These are phyloP conservation scores for Gardenia jasminoides DNA, from an alignment of 257 asterid species.

Conservation along the genomic window DNA sequence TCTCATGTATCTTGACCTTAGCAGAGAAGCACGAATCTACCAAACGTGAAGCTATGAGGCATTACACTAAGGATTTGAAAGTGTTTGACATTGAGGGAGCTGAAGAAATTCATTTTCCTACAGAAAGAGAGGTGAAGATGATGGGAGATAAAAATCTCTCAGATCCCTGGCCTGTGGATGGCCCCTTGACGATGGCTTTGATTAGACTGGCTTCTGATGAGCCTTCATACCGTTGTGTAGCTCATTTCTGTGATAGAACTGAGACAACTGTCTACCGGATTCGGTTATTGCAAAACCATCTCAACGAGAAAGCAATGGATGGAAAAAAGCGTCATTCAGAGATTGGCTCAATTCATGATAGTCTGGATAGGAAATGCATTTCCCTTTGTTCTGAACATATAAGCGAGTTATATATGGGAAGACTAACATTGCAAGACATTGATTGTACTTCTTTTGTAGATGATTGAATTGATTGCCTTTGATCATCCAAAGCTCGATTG, in stretches of 20 bases:
- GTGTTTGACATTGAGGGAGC: slow-evolving; percentile 35
- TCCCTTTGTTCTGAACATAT: slow-evolving; percentile 64
- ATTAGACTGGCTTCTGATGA: slow-evolving; percentile 70
- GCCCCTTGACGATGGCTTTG: slow-evolving; percentile 55
- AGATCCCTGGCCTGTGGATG: slow-evolving; percentile 79
- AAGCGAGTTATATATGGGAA: slow-evolving; percentile 78
- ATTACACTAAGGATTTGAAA: slow-evolving; percentile 78
- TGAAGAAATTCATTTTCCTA: slow-evolving; percentile 57
- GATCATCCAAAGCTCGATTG: background rate
- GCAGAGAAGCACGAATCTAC: slow-evolving; percentile 92
- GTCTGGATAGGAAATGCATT: slow-evolving; percentile 63
- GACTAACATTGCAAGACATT: slow-evolving; percentile 66
- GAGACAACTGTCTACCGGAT: slow-evolving; percentile 64
- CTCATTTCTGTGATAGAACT: slow-evolving; percentile 61
- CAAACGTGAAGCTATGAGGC: slow-evolving; percentile 64
- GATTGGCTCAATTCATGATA: slow-evolving; percentile 57
- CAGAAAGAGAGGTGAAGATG: slow-evolving; percentile 75
- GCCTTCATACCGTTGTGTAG: slow-evolving; percentile 52
- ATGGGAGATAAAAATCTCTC: slow-evolving; percentile 71
- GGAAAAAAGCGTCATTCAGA: slow-evolving; percentile 37
- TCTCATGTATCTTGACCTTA: slow-evolving; percentile 78
- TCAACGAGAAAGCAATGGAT: slow-evolving; percentile 27
- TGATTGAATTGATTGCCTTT: slow-evolving; percentile 20
- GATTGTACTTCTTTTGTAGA: slow-evolving; percentile 56
- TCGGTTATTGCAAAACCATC: slow-evolving; percentile 46